phyloP scores from a whole-genome alignment of 139 green algal species.

The Volvox reticuliferus region DNA sequence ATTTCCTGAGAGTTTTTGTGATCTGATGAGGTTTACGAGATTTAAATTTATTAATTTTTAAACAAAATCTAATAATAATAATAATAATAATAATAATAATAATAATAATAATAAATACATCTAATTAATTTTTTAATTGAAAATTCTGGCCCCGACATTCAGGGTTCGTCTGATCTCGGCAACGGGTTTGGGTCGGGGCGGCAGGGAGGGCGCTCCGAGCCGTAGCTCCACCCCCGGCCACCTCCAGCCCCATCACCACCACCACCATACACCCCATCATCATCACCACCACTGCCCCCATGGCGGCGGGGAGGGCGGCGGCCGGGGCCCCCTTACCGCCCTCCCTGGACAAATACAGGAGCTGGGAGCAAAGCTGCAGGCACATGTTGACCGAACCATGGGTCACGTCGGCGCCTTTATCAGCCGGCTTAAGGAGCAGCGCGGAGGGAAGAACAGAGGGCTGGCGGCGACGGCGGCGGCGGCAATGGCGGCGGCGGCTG shows the following conservation, averaged over 20 bases:
- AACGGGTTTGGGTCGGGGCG: neutral
- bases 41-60: too few relatives aligned
- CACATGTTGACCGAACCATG: constrained; percentile 2
- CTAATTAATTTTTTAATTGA: too few relatives aligned
- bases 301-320: neutral
- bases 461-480: neutral
- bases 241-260: neutral
- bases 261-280: neutral
- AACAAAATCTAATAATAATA: too few relatives aligned
- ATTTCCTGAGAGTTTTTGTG: too few relatives aligned
- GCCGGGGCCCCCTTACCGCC: neutral
- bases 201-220: neutral
- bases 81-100: too few relatives aligned
- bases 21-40: too few relatives aligned
- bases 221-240: constrained; percentile 12
- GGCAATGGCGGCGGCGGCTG: neutral
- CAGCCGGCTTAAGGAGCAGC: constrained; percentile 8
- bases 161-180: constrained; percentile 5
- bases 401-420: constrained; percentile 41
- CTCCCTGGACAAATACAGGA: constrained; percentile 5
- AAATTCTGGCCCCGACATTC: neutral
- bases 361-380: constrained; percentile 14
- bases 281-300: neutral
- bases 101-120: too few relatives aligned
- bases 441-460: neutral